Evolutionary conservation across 441 rosid species (phyloP).

Genomic region (Erodium texanum): DNA sequence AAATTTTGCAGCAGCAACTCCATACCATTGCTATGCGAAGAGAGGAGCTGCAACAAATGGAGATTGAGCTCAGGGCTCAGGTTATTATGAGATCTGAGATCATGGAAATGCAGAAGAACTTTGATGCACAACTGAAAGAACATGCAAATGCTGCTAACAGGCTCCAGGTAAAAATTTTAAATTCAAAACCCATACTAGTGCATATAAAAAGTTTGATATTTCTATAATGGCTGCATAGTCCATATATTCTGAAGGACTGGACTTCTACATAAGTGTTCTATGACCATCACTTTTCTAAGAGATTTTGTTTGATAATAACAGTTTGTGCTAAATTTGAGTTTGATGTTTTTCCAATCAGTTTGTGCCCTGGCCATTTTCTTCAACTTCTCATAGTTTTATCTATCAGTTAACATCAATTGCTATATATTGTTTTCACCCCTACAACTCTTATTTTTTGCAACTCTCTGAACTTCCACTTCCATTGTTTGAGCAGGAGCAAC

Average conservation of each 20-base stretch:
- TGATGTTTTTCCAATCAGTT: background rate
- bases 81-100: slow-evolving; percentile 57
- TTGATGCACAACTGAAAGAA: slow-evolving; percentile 53
- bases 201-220: background rate
- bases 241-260: background rate
- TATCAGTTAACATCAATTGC: background rate
- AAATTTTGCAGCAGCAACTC: slow-evolving; percentile 58
- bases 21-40: slow-evolving; percentile 49
- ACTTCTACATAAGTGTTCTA: background rate
- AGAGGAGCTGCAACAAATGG: slow-evolving; percentile 67
- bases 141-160: slow-evolving; percentile 55
- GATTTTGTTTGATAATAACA: background rate
- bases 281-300: background rate
- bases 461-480: background rate
- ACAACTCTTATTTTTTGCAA: background rate
- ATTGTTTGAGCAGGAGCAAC: slow-evolving; percentile 57
- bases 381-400: background rate
- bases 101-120: slow-evolving; percentile 46
- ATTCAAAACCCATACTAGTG: background rate
- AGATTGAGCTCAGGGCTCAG: slow-evolving; percentile 73
- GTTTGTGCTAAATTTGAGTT: background rate
- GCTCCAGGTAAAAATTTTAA: slow-evolving; percentile 51
- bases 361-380: background rate
- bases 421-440: background rate
- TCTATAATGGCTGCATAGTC: background rate